phyloP scores from a whole-genome alignment of 1,284 basidiomycete genomes.

The Austroboletus novae-zelandiae region DNA sequence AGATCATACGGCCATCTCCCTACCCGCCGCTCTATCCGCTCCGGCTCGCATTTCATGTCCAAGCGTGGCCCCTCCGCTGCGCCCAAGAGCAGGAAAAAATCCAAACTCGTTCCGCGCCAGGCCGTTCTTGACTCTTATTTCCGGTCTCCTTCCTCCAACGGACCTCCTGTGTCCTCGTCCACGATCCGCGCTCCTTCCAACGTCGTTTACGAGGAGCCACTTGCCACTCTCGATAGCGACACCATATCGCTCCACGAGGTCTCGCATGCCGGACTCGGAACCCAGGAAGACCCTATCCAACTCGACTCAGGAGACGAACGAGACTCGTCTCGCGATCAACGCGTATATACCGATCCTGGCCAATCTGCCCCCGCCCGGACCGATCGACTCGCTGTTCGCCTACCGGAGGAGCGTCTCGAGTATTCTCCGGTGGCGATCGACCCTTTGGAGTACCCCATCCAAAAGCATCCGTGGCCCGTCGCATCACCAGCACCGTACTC shows the following conservation, averaged over 20 bases:
- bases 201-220: slow-evolving; percentile 16
- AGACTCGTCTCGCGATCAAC: slow-evolving; percentile 6
- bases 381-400: slow-evolving; percentile 1
- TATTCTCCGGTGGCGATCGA: slow-evolving; percentile 45
- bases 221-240: slow-evolving; percentile 11
- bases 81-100: slow-evolving; percentile 19
- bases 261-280: slow-evolving; percentile 23
- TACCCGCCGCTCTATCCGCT: slow-evolving; percentile 11
- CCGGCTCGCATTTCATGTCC: slow-evolving; percentile 18
- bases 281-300: slow-evolving; percentile 24
- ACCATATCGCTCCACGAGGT: neutral
- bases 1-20: slow-evolving; percentile 13
- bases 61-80: slow-evolving; percentile 20
- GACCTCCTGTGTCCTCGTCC: slow-evolving; percentile 10
- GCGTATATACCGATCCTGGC: neutral
- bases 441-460: slow-evolving; percentile 41
- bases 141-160: slow-evolving; percentile 15
- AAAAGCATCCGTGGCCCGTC: slow-evolving; percentile 37
- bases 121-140: slow-evolving; percentile 29
- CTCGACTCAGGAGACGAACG: slow-evolving; percentile 25
- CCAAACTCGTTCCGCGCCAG: slow-evolving; percentile 20
- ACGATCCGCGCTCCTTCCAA: slow-evolving; percentile 15
- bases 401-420: neutral
- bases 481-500: slow-evolving; percentile 67
- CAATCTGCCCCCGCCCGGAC: too few species aligned